Conservation (phyloP, 2,329 filamentous ascomycete genomes). For the Penicillium sclerotiorum region DNA sequence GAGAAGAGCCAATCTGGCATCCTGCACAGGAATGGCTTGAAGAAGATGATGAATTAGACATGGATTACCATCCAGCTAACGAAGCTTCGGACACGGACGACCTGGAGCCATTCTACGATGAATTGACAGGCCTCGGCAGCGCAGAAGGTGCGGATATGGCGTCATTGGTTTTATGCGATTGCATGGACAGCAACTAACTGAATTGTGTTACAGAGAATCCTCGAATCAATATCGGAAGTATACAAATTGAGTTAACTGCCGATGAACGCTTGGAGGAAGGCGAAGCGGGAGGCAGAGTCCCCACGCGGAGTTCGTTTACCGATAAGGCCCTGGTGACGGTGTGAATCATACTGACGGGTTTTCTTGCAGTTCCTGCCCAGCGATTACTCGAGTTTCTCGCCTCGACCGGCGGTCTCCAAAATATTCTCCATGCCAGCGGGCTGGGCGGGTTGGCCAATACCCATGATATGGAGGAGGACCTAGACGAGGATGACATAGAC, state of each 20-base stretch:
- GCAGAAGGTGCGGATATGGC: constrained; percentile 7
- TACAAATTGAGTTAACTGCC: constrained; percentile 36
- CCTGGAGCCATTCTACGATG: constrained; percentile 35
- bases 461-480: constrained; percentile 11
- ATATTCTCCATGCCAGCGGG: constrained; percentile 49
- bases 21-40: constrained; percentile 42
- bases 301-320: too few species aligned
- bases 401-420: constrained; percentile 55
- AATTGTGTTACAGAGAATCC: constrained; percentile 30
- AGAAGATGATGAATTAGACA: constrained; percentile 36
- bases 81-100: constrained; percentile 13
- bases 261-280: constrained; percentile 41
- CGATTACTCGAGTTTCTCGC: constrained; percentile 60
- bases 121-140: constrained; percentile 54
- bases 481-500: constrained; percentile 33
- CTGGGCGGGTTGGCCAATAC: constrained; percentile 24
- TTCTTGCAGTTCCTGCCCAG: constrained; percentile 34
- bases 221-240: constrained; percentile 41
- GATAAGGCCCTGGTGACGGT: too few species aligned
- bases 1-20: constrained; percentile 36
- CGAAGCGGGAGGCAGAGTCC: constrained; percentile 28
- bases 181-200: neutral
- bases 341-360: constrained; percentile 17
- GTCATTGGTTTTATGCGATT: neutral
- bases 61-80: constrained; percentile 19